Base-by-base conservation (phyloP, 768 basidiomycete genomes). In the Rubroboletus satanas region DNA sequence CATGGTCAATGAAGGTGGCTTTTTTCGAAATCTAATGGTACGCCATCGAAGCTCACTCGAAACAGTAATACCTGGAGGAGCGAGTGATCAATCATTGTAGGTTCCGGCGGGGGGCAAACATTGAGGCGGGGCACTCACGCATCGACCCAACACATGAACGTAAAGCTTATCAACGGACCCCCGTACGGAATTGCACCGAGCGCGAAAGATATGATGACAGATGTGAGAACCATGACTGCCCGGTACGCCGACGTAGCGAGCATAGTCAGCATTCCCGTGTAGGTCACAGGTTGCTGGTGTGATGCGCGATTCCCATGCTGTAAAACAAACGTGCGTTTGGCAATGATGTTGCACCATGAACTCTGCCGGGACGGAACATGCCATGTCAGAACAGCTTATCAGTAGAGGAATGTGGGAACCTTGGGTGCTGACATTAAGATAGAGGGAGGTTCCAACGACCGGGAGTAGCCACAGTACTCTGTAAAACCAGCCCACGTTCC, bases 71-170 rank as follows among this genome's bases (percentile, higher is more conserved):
- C 45, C 90, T 92, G 43, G 15, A 45, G n/a, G 48, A 26, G 44
- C 28, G 45, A 17, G 48, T 5, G n/a, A 39, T 51, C 39, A 60
- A 23, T 46, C 17, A 47, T 32, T 6, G 46, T 35, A 45, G 52
- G 57, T 47, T 47, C 53, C 7, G 18, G 37, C 4, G 33, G 31
- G 17, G 18, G 29, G 3, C n/a, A 41, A 45, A 50, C 28, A n/a
- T 41, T 12, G 57, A 45, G 18, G 35, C 43, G 51, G 17, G 52
- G 17, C 10, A 87, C 90, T 79, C 70, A 93, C 87, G 92, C 79
- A 67, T 94, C 86, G 43, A 93, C 78, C 87, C 92, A 91, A 63
- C 89, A 93, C 54, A 92, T 72, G 65, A 92, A 94, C 6, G 81
- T 67, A 65, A 92, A 89, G 28, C 83, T 81, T 6, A 79, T 70